Evolutionary conservation across 768 basidiomycete species (phyloP).

Genomic region (Pholiota molesta): DNA sequence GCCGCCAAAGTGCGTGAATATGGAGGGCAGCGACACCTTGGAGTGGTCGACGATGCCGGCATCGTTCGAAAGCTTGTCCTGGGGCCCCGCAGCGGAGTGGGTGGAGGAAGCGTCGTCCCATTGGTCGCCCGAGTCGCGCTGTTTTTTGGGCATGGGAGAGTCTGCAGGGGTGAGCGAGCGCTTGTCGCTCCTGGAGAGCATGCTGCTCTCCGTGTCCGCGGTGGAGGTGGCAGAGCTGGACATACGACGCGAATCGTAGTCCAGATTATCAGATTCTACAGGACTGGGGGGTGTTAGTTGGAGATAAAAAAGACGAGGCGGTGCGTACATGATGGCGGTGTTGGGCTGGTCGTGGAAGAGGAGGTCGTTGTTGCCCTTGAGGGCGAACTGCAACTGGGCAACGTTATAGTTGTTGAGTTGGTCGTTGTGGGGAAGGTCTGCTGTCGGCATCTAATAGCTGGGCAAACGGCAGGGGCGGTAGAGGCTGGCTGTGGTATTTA

Average conservation of each 20-base stretch:
- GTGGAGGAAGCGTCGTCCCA: slow-evolving; percentile 39
- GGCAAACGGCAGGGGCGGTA: slow-evolving; percentile 19
- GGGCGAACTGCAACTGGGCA: slow-evolving; percentile 62
- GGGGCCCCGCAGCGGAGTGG: slow-evolving; percentile 28
- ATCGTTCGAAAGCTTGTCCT: slow-evolving; percentile 45
- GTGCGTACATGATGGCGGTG: slow-evolving; percentile 28
- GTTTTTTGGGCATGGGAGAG: slow-evolving; percentile 57
- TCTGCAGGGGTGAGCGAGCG: slow-evolving; percentile 57
- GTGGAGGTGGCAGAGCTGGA: slow-evolving; percentile 73
- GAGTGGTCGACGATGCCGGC: slow-evolving; percentile 40
- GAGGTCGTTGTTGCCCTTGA: slow-evolving; percentile 34
- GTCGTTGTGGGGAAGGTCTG: slow-evolving; percentile 44
- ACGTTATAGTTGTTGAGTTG: slow-evolving; percentile 64
- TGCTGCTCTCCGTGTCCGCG: slow-evolving; percentile 66
- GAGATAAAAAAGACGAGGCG: slow-evolving; percentile 12
- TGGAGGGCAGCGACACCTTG: slow-evolving; percentile 74
- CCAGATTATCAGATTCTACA: slow-evolving; percentile 47
- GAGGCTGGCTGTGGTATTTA: slow-evolving; percentile 30
- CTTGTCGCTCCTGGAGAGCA: slow-evolving; percentile 63
- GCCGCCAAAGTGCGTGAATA: slow-evolving; percentile 72
- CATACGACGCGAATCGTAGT: slow-evolving; percentile 73
- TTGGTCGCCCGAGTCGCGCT: slow-evolving; percentile 39
- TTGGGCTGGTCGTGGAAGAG: slow-evolving; percentile 26
- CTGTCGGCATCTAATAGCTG: slow-evolving; percentile 53
- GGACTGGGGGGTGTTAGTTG: slow-evolving; percentile 31